Base-by-base conservation (phyloP, 1,284 basidiomycete species). In the Cerioporus squamosus region DNA sequence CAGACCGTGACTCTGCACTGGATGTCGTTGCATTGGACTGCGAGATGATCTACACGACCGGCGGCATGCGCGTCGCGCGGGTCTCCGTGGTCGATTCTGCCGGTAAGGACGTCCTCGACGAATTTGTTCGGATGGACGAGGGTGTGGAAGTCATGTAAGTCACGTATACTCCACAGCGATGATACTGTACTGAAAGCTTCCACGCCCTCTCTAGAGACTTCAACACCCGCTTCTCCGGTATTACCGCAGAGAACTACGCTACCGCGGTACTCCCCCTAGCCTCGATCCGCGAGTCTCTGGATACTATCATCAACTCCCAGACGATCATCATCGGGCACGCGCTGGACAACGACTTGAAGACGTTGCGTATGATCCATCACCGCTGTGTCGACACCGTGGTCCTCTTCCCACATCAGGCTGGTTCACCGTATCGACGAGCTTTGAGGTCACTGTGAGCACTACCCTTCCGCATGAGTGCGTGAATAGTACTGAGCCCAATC, bases 31-130 rank as follows among this genome's bases (percentile, higher is more conserved):
- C 91, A 0, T 76, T 97, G 51, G 95, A 97, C 72, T 96, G 92
- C 70, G 95, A 98, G 73, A 94, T 97, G 91, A 82, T 96, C 24
- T 95, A 94, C 74, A 93, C 93, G 0, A 95, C 94, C 0, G 90
- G 90, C 5, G 95, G 95, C 0, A 85, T 93, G 79, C 86, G 89
- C 23, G 84, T 96, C 7, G 95, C 94, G 4, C 84, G 95, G 6
- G 87, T 96, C 1, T 96, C 95, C 0, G 83, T 95, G 4, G 86
- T 97, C 1, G 90, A 95, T 67, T 86, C 87, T 8, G 72, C 81
- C 1, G 94, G 93, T 0, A 75, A 77, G 20, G 77, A 85, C 53
- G 80, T 97, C 0, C 88, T 95, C 52, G 95, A 98, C 71, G 85
- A 96, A 70, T 74, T 93, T 39, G 85, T 97, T 20, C 81, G 85